Percentiles rank a stretch among this genome's conserved stretches.
Conservation (phyloP, 2,329 filamentous ascomycete species). For the Trichoderma citrinoviride region DNA sequence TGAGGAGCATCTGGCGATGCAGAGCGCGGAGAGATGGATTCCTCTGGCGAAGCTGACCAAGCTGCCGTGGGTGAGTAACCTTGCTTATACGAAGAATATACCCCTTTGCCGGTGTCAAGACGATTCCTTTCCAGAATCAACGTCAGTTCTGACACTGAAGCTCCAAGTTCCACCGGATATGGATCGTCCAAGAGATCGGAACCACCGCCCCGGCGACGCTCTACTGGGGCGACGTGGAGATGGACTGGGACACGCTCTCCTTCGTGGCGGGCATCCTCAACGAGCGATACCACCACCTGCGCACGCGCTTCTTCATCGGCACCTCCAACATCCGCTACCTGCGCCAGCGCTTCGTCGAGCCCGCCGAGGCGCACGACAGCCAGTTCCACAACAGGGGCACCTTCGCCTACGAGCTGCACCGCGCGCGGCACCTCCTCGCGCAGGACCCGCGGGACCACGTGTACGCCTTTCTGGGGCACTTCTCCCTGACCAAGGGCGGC, state of each 20-base stretch:
- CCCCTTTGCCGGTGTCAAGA: too few species aligned
- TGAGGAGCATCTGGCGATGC: constrained; percentile 32
- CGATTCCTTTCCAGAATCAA: too few species aligned
- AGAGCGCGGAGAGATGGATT: constrained; percentile 32
- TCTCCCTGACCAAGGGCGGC: constrained; percentile 29
- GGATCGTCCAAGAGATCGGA: constrained; percentile 41
- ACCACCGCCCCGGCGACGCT: constrained; percentile 35
- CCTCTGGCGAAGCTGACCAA: constrained; percentile 36
- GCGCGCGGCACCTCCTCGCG: constrained; percentile 34
- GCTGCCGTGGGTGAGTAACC: constrained; percentile 36
- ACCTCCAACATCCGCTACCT: constrained; percentile 38
- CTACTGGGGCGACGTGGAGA: constrained; percentile 35
- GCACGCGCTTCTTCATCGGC: constrained; percentile 31
- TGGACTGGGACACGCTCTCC: constrained; percentile 37
- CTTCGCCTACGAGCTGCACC: constrained; percentile 39
- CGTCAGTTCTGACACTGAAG: neutral
- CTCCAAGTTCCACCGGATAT: constrained; percentile 36
- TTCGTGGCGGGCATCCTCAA: constrained; percentile 34
- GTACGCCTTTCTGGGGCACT: constrained; percentile 39
- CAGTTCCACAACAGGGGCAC: constrained; percentile 34
- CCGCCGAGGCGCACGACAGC: constrained; percentile 29
- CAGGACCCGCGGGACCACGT: constrained; percentile 37
- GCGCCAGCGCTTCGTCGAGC: constrained; percentile 36
- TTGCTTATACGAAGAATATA: too few species aligned
- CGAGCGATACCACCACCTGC: constrained; percentile 34